Evolutionary conservation across 352 stramenopile species (phyloP).

Genomic region (Globisporangium iwayamae): DNA sequence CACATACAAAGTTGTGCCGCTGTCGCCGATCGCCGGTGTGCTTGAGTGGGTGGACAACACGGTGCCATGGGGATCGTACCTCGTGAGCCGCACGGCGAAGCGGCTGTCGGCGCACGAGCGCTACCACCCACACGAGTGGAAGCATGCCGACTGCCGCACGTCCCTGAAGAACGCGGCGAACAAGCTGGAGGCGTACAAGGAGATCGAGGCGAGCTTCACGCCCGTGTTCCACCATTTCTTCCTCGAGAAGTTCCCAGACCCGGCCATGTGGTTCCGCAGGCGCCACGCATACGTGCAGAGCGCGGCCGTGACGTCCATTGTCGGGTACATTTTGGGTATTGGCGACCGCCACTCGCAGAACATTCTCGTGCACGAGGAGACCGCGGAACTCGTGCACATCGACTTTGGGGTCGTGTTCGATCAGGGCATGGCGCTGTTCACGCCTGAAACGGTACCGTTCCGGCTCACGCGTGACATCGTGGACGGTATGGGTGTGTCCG

Average conservation of each 20-base stretch:
- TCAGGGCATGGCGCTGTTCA: conserved; percentile 91
- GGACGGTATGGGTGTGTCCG: conserved; percentile 98
- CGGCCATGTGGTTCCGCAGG: conserved; percentile 92
- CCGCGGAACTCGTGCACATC: conserved; percentile 99
- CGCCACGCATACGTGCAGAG: conserved; percentile 94
- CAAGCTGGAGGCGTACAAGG: conserved; percentile 82
- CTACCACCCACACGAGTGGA: conserved; percentile 96
- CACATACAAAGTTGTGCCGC: conserved; percentile 95
- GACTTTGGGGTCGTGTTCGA: conserved; percentile 99
- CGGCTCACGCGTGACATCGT: conserved; percentile 98
- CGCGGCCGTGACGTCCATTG: conserved; percentile 96
- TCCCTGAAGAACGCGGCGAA: conserved; percentile 72
- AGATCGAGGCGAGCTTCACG: conserved; percentile 94
- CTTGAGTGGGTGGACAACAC: conserved; percentile 99
- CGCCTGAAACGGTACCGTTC: conserved; percentile 98
- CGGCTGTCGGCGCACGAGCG: conserved; percentile 85
- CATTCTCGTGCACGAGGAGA: conserved; percentile 97
- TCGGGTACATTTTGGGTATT: conserved; percentile 95
- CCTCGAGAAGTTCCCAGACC: conserved; percentile 95
- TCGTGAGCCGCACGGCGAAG: conserved; percentile 60
- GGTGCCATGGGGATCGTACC: conserved; percentile 91
- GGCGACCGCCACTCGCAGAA: conserved; percentile 98
- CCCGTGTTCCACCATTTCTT: conserved; percentile 98
- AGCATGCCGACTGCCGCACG: conserved; percentile 71
- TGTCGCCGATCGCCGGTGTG: conserved; percentile 92